phyloP scores from a whole-genome alignment of 2,329 filamentous ascomycete genomes.

The Colletotrichum sp. region DNA sequence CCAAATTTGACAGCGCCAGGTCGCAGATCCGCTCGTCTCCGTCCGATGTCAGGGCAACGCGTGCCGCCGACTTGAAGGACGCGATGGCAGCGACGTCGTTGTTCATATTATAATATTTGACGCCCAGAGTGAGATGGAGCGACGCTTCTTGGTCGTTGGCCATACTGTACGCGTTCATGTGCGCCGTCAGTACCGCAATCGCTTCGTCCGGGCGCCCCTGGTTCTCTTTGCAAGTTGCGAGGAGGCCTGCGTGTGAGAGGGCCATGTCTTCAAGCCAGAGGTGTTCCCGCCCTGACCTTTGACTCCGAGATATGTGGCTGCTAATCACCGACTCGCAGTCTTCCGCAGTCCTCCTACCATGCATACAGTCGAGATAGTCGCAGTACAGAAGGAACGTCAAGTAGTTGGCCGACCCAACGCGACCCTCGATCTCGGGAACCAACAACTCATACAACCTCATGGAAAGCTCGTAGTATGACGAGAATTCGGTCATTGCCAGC shows the following conservation, averaged over 20 bases:
- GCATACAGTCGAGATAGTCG: constrained; percentile 38
- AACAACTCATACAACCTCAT: constrained; percentile 34
- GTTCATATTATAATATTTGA: constrained; percentile 33
- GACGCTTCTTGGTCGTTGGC: constrained; percentile 35
- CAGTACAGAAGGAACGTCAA: constrained; percentile 37
- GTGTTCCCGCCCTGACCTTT: constrained; percentile 32
- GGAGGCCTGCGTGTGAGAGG: constrained; percentile 33
- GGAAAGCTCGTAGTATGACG: constrained; percentile 37
- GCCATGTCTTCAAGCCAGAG: constrained; percentile 36
- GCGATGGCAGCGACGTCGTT: constrained; percentile 31
- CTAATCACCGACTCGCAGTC: constrained; percentile 33
- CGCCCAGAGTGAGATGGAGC: constrained; percentile 35
- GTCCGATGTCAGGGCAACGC: constrained; percentile 29
- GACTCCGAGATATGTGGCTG: constrained; percentile 31
- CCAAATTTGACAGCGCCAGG: constrained; percentile 38
- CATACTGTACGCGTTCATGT: constrained; percentile 33
- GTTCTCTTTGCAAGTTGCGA: constrained; percentile 32
- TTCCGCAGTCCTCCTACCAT: constrained; percentile 27
- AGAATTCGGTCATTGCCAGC: constrained; percentile 33
- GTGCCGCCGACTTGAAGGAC: constrained; percentile 33
- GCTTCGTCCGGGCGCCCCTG: constrained; percentile 34
- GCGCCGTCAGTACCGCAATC: constrained; percentile 29
- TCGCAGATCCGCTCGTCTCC: constrained; percentile 35
- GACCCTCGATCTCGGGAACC: constrained; percentile 33
- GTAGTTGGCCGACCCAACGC: constrained; percentile 35